Evolutionary conservation across 164 flowering plant species (phyloP), one percentile per base, ranked within the genome.

Genomic region (Pachysandra terminalis): DNA sequence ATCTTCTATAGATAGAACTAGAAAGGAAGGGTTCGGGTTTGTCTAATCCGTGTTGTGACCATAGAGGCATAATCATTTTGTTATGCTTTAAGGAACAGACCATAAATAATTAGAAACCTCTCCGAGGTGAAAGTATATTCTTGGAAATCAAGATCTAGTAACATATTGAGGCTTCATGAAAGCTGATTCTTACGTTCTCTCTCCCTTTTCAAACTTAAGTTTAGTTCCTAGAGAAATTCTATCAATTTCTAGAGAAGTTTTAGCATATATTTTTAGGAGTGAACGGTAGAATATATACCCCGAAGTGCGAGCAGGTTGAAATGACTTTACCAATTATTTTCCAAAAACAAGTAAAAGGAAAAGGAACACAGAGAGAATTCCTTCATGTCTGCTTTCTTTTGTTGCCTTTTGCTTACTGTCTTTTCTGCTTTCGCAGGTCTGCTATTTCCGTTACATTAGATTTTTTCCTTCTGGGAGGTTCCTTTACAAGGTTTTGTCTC

Each of bases 371-470:
- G 37, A 32, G 37, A 32, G 37, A 32, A 32, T 3, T 32, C 37
- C 3, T 32, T 32, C 37, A 3, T 3, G 37, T 45, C 10, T 45
- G 14, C 51, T 45, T 45, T 10, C 17, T 45, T 10, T 45, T 15
- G 51, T 12, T 45, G 51, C 48, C 7, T 0, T 41, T 25, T 2
- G n/a, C 0, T 17, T 61, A 48, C 8, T 15, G 16, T 32, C 48
- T 25, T 23, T 53, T 67, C 54, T 70, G 23, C n/a, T 41, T 71
- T 56, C 80, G 74, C 75, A 95, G 98, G 98, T 95, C 19, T 95
- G 99, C 80, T 95, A 95, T 76, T 95, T 64, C 86, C 96, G 98
- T 8, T 95, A 95, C 74, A 72, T 92, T 59, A 85, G 95, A 75
- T 93, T 96, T 75, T 93, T 66, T 73, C 91, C 93, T 53, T 87